Evolutionary conservation across 192 early-diverging fungal species (phyloP).

Genomic region (Phycomyces nitens): DNA sequence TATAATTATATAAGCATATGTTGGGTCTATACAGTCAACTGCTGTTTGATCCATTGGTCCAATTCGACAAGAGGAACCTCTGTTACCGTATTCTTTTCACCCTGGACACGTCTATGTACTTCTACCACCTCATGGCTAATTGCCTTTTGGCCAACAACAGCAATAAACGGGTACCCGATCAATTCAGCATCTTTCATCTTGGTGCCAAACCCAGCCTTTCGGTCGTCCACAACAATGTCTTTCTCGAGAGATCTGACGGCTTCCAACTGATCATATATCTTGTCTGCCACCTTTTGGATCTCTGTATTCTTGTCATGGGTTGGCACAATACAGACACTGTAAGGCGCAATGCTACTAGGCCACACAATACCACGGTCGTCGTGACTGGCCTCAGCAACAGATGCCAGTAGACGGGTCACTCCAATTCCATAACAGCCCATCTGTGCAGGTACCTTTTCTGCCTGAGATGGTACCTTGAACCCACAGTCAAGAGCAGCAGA

Average conservation of each 20-base stretch:
- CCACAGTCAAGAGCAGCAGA: constrained; percentile 65
- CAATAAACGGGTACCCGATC: constrained; percentile 77
- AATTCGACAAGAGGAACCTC: constrained; percentile 13
- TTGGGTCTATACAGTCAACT: background rate
- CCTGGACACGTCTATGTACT: constrained; percentile 39
- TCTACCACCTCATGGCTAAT: constrained; percentile 43
- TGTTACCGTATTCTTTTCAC: constrained; percentile 10
- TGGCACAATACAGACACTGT: constrained; percentile 61
- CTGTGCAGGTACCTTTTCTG: constrained; percentile 49
- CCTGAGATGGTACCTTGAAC: constrained; percentile 32
- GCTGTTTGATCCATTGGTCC: background rate
- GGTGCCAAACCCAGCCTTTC: constrained; percentile 64
- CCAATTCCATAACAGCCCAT: constrained; percentile 96
- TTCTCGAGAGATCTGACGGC: constrained; percentile 23
- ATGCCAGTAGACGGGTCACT: constrained; percentile 77
- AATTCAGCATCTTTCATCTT: constrained; percentile 80
- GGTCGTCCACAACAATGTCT: constrained; percentile 71
- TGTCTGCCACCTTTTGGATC: constrained; percentile 27
- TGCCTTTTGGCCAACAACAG: constrained; percentile 69
- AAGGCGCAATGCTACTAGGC: constrained; percentile 81
- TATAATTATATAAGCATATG: too few relatives aligned
- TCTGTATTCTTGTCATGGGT: constrained; percentile 39
- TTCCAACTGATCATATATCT: constrained; percentile 46
- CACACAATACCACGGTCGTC: constrained; percentile 71
- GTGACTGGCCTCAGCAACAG: constrained; percentile 68